Evolutionary conservation across 2,329 filamentous ascomycete species (phyloP).

Genomic region (Rachicladosporium sp.): DNA sequence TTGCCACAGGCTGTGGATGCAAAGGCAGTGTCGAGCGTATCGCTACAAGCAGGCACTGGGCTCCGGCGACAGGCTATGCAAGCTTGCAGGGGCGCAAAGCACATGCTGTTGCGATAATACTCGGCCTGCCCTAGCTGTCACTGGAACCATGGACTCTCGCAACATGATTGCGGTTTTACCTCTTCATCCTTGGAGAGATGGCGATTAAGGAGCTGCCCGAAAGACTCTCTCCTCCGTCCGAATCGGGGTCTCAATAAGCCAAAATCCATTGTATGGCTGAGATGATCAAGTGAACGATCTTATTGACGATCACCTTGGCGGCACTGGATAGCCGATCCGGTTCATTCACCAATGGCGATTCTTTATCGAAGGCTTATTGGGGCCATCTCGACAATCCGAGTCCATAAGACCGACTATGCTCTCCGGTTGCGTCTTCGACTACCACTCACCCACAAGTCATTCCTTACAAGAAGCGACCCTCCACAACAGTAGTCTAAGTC

Average conservation of each 20-base stretch:
- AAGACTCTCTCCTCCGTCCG: too few relatives aligned
- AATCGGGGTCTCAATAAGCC: background rate
- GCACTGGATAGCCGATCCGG: background rate
- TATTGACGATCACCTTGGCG: constrained; percentile 1
- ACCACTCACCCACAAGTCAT: constrained; percentile 9
- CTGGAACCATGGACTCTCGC: constrained; percentile 7
- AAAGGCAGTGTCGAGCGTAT: background rate
- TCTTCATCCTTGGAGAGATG: too few relatives aligned
- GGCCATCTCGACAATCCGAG: constrained; percentile 5
- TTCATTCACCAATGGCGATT: constrained; percentile 1
- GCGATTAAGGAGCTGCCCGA: too few relatives aligned
- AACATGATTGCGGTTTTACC: too few relatives aligned
- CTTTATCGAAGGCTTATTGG: constrained; percentile 8
- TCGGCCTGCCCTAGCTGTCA: constrained; percentile 8
- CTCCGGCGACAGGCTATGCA: constrained; percentile 2
- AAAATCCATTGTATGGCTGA: background rate
- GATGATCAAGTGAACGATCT: constrained; percentile 1
- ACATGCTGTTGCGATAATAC: too few relatives aligned
- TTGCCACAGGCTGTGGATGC: constrained; percentile 2
- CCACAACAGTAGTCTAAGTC: constrained; percentile 1
- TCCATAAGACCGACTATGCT: constrained; percentile 1
- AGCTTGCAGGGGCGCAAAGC: too few relatives aligned
- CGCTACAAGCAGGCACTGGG: background rate
- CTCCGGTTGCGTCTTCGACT: constrained; percentile 2
- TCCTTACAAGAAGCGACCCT: constrained; percentile 6